These are phyloP conservation scores for Tetracentron sinense DNA, from an alignment of 164 flowering plant genomes.

Conservation along the genomic window DNA sequence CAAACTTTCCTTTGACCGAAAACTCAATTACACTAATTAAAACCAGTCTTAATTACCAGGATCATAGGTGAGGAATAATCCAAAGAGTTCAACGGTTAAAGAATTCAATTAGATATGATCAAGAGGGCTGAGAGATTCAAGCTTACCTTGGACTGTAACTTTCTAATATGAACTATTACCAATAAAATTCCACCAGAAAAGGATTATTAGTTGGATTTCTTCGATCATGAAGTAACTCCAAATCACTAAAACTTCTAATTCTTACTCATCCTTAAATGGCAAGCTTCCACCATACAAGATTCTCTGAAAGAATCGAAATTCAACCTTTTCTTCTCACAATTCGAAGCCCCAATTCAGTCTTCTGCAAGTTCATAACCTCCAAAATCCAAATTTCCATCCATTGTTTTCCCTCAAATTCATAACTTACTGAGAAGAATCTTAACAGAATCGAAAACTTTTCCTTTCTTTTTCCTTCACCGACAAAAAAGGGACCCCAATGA, in stretches of 20 bases:
- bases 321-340: not conserved
- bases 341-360: not conserved
- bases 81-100: not conserved
- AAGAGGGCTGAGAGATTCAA: not conserved
- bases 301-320: too few relatives aligned
- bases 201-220: not conserved
- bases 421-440: not conserved
- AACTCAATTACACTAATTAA: not conserved
- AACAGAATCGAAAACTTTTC: not conserved
- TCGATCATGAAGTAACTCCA: not conserved
- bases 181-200: not conserved
- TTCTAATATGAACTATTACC: not conserved
- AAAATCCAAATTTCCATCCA: conserved; percentile 2
- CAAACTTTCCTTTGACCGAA: not conserved
- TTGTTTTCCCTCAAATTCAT: too few relatives aligned
- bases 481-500: conserved; percentile 22
- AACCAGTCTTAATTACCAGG: not conserved
- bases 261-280: not conserved
- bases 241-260: not conserved
- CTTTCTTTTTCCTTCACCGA: conserved; percentile 19
- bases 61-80: not conserved
- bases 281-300: not conserved
- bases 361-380: not conserved
- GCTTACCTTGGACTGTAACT: not conserved
- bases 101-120: not conserved